These are phyloP conservation scores for Pugionium dolabratum DNA, from an alignment of 345 rosid species.

Conservation along the genomic window DNA sequence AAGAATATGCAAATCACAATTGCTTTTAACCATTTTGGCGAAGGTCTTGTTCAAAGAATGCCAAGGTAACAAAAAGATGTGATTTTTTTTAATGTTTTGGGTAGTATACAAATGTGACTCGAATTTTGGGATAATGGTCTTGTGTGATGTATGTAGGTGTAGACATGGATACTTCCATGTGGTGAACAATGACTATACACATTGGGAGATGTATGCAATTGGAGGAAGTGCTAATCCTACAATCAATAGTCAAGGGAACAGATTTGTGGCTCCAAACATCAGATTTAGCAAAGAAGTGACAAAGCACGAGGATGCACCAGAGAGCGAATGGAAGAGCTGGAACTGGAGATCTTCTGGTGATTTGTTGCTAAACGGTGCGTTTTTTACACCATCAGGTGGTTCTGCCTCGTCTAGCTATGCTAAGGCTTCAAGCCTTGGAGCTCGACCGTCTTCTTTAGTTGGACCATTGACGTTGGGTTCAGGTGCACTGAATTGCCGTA, in stretches of 20 bases:
- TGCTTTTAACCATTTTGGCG: constrained; percentile 83
- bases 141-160: constrained; percentile 47
- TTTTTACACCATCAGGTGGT: constrained; percentile 50
- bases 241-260: constrained; percentile 43
- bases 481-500: constrained; percentile 51
- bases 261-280: constrained; percentile 58
- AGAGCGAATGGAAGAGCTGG: constrained; percentile 54
- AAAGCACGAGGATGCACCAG: constrained; percentile 49
- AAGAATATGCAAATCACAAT: constrained; percentile 82
- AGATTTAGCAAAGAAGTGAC: constrained; percentile 71
- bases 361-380: constrained; percentile 55
- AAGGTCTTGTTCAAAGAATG: constrained; percentile 83
- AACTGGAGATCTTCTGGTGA: constrained; percentile 61
- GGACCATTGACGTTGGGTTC: constrained; percentile 48
- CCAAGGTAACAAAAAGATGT: constrained; percentile 50
- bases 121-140: constrained; percentile 1
- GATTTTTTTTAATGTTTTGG: background rate
- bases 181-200: constrained; percentile 48
- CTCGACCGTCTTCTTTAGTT: constrained; percentile 49
- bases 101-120: background rate
- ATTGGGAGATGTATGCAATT: constrained; percentile 72
- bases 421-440: constrained; percentile 55
- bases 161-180: constrained; percentile 80
- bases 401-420: constrained; percentile 54
- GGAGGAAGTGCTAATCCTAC: constrained; percentile 72